Base-by-base conservation (phyloP, 2,329 filamentous ascomycete genomes). In the Phyllosticta paracitricarpa region DNA sequence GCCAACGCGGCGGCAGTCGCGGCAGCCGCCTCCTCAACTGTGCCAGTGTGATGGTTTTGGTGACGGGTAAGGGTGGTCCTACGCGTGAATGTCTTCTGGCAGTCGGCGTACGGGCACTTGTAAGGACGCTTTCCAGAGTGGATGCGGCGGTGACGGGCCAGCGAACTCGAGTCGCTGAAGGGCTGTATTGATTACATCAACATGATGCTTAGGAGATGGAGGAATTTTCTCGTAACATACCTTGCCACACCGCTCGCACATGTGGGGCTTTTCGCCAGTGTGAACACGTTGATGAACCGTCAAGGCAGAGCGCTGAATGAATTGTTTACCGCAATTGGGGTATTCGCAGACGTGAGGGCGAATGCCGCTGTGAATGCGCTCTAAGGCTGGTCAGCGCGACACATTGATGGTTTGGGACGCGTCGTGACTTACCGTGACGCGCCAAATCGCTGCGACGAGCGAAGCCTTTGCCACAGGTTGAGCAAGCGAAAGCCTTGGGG, bases 71-170 rank as follows among this genome's bases (percentile, higher is more conserved):
- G 80, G 2, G 94, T 97, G 0, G 94, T 97, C 65, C 93, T 88
- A 62, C 94, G 87, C 9, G 94, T 99, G 71, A 99, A 99, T 0
- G 93, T 97, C 82, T 97, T 97, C 72, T 97, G 92, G 75, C 94
- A 99, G 73, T 97, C 92, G 63, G 91, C 92, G 69, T 94, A 97
- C 0, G 92, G 92, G 76, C 94, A 99, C 75, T 96, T 96, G 80
- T 97, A 99, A 1, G 94, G 94, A 57, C 94, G 84, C 76, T 94
- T 96, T 63, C 94, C 94, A 3, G 91, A 95, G 72, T 99, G 94
- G 63, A 97, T 97, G 65, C 94, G 86, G 63, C 94, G 87, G 76
- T 99, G 94, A 61, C 94, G 84, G 14, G 94, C 94, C 24, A 99
- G 80, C 19, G 93, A 97, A 70, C 91, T 96, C 55, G 91, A 96